These are phyloP conservation scores for Alternaria viburni DNA, from an alignment of 2,329 filamentous ascomycete species.

Conservation along the genomic window DNA sequence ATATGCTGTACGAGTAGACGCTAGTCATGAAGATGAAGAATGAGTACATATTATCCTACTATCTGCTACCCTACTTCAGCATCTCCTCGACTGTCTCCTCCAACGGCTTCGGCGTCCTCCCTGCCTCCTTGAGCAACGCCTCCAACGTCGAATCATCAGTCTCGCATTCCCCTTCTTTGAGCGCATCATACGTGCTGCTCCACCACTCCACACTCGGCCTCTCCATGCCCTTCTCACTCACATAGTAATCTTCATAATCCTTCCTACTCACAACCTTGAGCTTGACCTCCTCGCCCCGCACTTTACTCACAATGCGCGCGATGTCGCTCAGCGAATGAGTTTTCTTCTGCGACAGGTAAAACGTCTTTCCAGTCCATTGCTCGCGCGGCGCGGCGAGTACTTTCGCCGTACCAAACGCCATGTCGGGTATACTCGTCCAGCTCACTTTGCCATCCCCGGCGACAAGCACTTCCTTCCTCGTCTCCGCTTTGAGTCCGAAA, in stretches of 20 bases:
- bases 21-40: not conserved
- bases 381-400: conserved; percentile 43
- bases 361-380: conserved; percentile 45
- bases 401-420: conserved; percentile 52
- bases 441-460: conserved; percentile 52
- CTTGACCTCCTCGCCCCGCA: conserved; percentile 36
- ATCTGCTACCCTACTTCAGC: conserved; percentile 26
- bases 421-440: conserved; percentile 54
- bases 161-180: conserved; percentile 51
- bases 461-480: conserved; percentile 46
- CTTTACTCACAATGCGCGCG: conserved; percentile 36
- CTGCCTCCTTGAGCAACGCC: conserved; percentile 44
- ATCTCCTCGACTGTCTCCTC: conserved; percentile 52
- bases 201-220: conserved; percentile 53
- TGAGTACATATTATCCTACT: not conserved
- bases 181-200: conserved; percentile 54
- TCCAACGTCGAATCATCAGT: conserved; percentile 53
- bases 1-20: conserved; percentile 1
- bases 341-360: conserved; percentile 47
- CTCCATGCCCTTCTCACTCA: conserved; percentile 45
- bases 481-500: conserved; percentile 42
- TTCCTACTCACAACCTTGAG: conserved; percentile 47
- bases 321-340: conserved; percentile 38
- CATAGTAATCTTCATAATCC: conserved; percentile 52
- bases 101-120: conserved; percentile 45